Evolutionary conservation across 1,139 yeast genomes (phyloP).

Genomic region (Zygoascus meyerae): DNA sequence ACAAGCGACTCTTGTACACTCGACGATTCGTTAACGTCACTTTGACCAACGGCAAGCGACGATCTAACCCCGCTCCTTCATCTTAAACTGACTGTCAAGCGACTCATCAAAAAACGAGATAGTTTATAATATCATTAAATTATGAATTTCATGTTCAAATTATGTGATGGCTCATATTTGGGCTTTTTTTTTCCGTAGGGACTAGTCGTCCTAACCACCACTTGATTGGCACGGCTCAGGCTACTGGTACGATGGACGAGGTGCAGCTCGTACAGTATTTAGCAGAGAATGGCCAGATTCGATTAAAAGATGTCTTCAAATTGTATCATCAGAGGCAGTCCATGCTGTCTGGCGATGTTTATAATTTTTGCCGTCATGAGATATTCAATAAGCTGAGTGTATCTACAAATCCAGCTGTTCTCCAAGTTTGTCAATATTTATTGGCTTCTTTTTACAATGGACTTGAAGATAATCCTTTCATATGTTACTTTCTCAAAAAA

Average conservation of each 20-base stretch:
- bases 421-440: background rate
- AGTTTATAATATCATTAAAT: background rate
- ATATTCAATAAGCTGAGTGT: constrained; percentile 2
- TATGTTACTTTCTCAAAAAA: constrained; percentile 13
- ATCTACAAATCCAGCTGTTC: background rate
- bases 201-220: too few species aligned
- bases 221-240: too few species aligned
- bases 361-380: constrained; percentile 4
- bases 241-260: too few species aligned
- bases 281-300: too few species aligned
- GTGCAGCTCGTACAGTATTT: too few species aligned
- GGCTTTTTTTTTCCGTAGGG: too few species aligned
- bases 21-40: constrained; percentile 98
- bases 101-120: constrained; percentile 1
- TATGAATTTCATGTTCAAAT: constrained; percentile 6
- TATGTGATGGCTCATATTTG: too few species aligned
- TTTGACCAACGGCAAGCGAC: constrained; percentile 97
- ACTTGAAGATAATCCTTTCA: constrained; percentile 15
- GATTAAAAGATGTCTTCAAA: background rate
- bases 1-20: constrained; percentile 98
- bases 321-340: background rate
- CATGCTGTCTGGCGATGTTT: background rate
- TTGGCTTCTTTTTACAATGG: background rate
- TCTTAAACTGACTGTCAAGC: constrained; percentile 26
- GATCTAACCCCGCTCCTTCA: constrained; percentile 90